Base-by-base conservation (phyloP, 2,329 filamentous ascomycete species). In the Paraphaeosphaeria minitans region DNA sequence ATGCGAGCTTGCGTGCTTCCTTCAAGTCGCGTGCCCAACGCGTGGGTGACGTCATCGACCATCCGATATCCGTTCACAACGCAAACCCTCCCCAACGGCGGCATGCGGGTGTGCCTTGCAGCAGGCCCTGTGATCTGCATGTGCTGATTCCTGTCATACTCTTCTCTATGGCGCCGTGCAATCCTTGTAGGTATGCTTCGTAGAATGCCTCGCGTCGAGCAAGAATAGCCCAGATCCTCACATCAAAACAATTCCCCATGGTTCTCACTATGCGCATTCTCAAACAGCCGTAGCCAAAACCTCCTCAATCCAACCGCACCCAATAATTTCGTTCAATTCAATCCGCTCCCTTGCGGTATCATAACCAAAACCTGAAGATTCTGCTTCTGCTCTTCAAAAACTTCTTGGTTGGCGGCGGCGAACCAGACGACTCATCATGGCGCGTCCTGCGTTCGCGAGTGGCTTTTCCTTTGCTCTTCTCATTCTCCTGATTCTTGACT, bases 291-390 rank as follows among this genome's bases (percentile, higher is more conserved):
- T 43, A 27, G 19, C 47, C 35, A 52, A 52, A 37, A 16, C 19
- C 27, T 39, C 54, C 29, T 24, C 4, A 35, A 56, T 41, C 53
- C 43, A 56, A 56, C 21, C 13, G 7, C n/a, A 22, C 21, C 29
- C 42, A 39, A 42, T 35, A 14, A 41, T 62, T 41, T 60, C 61
- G 65, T 49, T 14, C 39, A 50, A 31, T 14, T 41, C 47, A 12
- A n/a, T 29, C 16, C 46, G 27, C 24, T 49, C 42, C 24, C 22
- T 33, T 31, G 22, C 8, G 14, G 7, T 31, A 31, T 68, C 58
- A 74, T 55, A 66, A 55, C 68, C 74, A 77, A 60, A 77, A 76
- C 52, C 72, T 76, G 62, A 77, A 74, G 31, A 77, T 72, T 52
- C 65, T 62, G 55, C 72, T 75, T 54, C 72, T 76, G 60, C 67